A percentile compares a stretch with the other conserved stretches of the same genome.
Conservation (phyloP, 306 rosid genomes). For the Prunus armeniaca region DNA sequence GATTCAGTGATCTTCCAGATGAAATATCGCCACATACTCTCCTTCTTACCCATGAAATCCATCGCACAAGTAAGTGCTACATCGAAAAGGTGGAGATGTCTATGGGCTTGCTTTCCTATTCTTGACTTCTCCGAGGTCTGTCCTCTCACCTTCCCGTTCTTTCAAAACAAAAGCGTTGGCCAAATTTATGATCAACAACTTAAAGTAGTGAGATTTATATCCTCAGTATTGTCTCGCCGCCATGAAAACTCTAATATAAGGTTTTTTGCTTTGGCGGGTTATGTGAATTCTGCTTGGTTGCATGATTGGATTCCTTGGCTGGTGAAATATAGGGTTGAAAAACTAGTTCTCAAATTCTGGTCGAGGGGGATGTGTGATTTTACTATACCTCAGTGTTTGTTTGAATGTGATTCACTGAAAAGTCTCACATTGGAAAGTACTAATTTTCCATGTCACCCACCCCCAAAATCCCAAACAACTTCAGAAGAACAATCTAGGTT, state of each 20-base stretch:
- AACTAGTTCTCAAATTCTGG: not conserved
- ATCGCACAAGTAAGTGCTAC: not conserved
- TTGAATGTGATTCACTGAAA: not conserved
- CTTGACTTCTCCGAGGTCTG: not conserved
- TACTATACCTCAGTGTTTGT: not conserved
- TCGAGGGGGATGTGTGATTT: not conserved
- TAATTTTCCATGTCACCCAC: too few relatives aligned
- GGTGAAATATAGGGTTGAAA: not conserved
- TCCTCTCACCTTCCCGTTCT: not conserved
- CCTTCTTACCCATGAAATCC: conserved; percentile 9
- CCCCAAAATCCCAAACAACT: too few relatives aligned
- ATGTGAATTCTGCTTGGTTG: not conserved
- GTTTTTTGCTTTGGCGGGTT: not conserved
- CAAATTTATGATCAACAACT: not conserved
- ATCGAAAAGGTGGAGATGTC: not conserved
- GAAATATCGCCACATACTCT: not conserved
- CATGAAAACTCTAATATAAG: not conserved
- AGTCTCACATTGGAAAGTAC: not conserved
- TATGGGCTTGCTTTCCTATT: not conserved
- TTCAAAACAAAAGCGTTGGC: too few relatives aligned
- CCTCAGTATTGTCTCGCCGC: not conserved
- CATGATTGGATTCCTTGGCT: not conserved
- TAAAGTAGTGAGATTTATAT: not conserved
- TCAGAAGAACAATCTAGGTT: not conserved
- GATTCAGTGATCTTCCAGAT: conserved; percentile 7